Percentiles rank a stretch among this genome's conserved stretches.
phyloP scores from a whole-genome alignment of 2,329 filamentous ascomycete species.

The Colletotrichum orbiculare region DNA sequence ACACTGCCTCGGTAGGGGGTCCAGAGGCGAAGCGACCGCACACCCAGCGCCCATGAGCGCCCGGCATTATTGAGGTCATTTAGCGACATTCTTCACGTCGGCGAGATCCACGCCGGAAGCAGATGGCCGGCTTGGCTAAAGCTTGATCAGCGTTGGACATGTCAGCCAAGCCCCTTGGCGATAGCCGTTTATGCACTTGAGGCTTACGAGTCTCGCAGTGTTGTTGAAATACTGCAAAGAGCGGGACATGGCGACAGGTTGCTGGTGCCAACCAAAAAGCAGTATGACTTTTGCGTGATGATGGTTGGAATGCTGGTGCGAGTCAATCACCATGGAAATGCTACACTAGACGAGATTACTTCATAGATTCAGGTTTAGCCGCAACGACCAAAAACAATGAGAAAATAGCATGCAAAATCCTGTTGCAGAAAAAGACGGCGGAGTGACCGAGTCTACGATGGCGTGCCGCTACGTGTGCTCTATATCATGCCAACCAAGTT shows the following conservation, averaged over 20 bases:
- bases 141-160: conserved; percentile 16
- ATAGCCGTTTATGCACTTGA: not conserved
- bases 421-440: not conserved
- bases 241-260: too few species aligned
- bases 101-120: conserved; percentile 1
- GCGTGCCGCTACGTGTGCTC: not conserved
- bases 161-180: conserved; percentile 26
- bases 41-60: not conserved
- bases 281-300: too few species aligned
- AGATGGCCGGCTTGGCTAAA: conserved; percentile 29
- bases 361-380: too few species aligned
- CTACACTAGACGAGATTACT: too few species aligned
- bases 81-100: not conserved
- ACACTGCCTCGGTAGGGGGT: too few species aligned
- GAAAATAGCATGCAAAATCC: not conserved
- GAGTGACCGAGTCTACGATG: not conserved
- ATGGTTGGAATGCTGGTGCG: too few species aligned
- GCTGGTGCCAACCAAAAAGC: too few species aligned
- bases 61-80: not conserved
- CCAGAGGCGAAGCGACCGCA: too few species aligned
- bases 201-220: too few species aligned
- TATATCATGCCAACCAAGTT: not conserved
- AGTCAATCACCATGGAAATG: too few species aligned
- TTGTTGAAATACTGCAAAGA: too few species aligned
- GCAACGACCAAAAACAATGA: too few species aligned